Base-by-base conservation (phyloP, 139 green algal species). In the Gonium pectorale region DNA sequence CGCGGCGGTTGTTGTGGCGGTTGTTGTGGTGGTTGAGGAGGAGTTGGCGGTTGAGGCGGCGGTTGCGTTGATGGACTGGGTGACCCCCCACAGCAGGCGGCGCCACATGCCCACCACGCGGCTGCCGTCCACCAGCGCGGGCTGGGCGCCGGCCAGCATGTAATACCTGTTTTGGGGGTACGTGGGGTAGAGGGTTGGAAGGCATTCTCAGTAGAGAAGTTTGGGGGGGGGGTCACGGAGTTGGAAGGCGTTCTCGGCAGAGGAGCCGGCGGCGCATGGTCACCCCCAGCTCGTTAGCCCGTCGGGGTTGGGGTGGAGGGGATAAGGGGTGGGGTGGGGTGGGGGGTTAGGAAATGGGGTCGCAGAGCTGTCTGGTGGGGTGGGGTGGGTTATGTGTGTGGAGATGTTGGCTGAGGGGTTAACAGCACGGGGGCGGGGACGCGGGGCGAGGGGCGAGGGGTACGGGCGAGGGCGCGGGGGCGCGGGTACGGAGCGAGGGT, bases 1-100 rank as follows among this genome's bases (percentile, higher is more conserved):
- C 21, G 68, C 29, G 41, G 68, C 37, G 8, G 68, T 59, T 5
- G 68, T 21, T 5, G 29, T 27, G 46, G 44, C 21, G 46, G 44
- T 11, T 3, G 69, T 35, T 3, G 67, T 40, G 40, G 24, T 27
- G 24, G 8, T 27, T 26, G 40, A 6, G 26, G 41, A 40, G 43
- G 8, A 15, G 68, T 22, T 41, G 60, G 9, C 22, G n/a, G 4
- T 40, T 9, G 43, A 43, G 44, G 43, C 17, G 71, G 8, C 3
- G 33, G 71, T 24, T 5, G 19, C 1, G 9, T 46, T 29, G 17
- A 80, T 31, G 33, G 49, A 51, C 56, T 81, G 74, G 7, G 56
- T 59, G 13, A 81, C 2, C 11, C 56, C 74, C 74, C 74, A 81
- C 40, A 81, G 40, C 38, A 81, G 56, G 38, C 74, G 74, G 24